Conservation (phyloP, 169 alveolate species). For the Hammondia hammondi region DNA sequence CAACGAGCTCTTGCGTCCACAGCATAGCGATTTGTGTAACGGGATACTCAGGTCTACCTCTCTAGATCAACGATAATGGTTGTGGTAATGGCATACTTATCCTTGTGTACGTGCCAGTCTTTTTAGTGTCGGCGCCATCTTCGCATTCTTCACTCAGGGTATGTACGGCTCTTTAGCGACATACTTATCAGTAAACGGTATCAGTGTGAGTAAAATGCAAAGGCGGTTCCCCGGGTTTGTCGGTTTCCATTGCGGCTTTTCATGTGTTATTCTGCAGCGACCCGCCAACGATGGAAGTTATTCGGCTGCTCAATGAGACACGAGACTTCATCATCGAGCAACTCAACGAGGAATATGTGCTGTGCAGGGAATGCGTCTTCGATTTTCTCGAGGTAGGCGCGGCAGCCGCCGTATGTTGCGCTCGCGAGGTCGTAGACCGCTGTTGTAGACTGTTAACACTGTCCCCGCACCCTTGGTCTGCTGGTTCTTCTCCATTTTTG, state of each 20-base stretch:
- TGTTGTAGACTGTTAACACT: too few species aligned
- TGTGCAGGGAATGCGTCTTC: slow-evolving; percentile 65
- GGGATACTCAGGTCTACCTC: too few species aligned
- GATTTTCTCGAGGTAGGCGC: slow-evolving; percentile 60
- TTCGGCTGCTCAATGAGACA: slow-evolving; percentile 68
- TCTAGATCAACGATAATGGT: too few species aligned
- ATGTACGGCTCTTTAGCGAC: neutral
- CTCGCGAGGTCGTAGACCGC: too few species aligned
- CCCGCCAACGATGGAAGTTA: slow-evolving; percentile 70
- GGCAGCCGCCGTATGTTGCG: too few species aligned
- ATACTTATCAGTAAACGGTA: too few species aligned
- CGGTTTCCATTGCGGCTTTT: neutral
- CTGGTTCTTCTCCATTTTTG: too few species aligned
- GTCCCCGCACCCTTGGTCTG: too few species aligned
- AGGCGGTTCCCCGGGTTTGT: neutral
- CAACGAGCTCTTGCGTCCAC: too few species aligned
- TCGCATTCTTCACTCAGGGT: neutral
- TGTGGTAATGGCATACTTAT: neutral
- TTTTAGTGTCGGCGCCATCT: neutral
- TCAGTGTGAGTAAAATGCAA: neutral
- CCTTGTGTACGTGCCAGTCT: neutral
- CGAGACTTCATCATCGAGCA: slow-evolving; percentile 61
- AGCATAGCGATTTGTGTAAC: too few species aligned
- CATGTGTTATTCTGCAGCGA: slow-evolving; percentile 57
- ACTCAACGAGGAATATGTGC: slow-evolving; percentile 62